Conservation (phyloP, 2,329 filamentous ascomycete genomes). For the Calycina herbarum region DNA sequence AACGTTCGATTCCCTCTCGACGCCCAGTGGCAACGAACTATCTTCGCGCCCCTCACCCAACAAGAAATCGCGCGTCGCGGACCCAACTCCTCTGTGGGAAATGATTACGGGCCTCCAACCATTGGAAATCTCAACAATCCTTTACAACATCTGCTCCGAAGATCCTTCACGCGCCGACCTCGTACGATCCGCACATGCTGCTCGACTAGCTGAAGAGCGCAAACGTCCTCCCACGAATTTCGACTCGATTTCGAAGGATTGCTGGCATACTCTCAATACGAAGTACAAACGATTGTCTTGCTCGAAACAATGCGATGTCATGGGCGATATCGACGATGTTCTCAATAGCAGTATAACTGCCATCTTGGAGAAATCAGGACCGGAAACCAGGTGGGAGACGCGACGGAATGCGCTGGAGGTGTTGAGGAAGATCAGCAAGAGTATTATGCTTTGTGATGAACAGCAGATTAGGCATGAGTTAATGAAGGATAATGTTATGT, state of each 20-base stretch:
- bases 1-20: conserved; percentile 6
- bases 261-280: conserved; percentile 21
- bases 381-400: conserved; percentile 18
- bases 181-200: conserved; percentile 9
- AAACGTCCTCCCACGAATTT: conserved; percentile 16
- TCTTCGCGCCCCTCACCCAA: conserved; percentile 6
- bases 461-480: conserved; percentile 22
- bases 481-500: conserved; percentile 22
- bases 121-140: conserved; percentile 8
- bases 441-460: conserved; percentile 22
- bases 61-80: conserved; percentile 17
- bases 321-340: conserved; percentile 4
- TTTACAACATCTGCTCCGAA: conserved; percentile 17
- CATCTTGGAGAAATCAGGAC: conserved; percentile 15
- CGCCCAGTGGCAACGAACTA: conserved; percentile 3
- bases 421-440: conserved; percentile 24
- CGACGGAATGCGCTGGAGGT: conserved; percentile 21
- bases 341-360: conserved; percentile 5
- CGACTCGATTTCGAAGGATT: conserved; percentile 17
- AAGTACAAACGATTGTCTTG: conserved; percentile 14
- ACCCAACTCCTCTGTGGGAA: conserved; percentile 14
- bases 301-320: conserved; percentile 16
- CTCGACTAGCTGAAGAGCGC: conserved; percentile 12
- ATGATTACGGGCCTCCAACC: conserved; percentile 13
- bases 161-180: conserved; percentile 7